Conservation (phyloP, 177 flowering plant species). For the Tripterygium wilfordii region DNA sequence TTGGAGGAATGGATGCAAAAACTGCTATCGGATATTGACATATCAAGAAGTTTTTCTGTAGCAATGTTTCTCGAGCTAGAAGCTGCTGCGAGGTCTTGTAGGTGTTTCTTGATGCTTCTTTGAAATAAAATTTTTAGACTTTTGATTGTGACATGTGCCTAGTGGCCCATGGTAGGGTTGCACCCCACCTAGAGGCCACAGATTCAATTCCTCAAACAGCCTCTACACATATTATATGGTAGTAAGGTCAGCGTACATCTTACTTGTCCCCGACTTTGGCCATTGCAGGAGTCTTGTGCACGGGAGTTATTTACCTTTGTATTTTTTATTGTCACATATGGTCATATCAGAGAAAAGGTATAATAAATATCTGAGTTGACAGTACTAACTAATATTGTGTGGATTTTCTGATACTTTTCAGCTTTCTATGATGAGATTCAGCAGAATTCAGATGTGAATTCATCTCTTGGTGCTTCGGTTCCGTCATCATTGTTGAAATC, state of each 20-base stretch:
- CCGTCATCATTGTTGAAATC: slow-evolving; percentile 29
- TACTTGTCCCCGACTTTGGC: too few species aligned
- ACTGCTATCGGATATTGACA: slow-evolving; percentile 79
- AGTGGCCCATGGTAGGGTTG: too few species aligned
- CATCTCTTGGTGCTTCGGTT: slow-evolving; percentile 23
- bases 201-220: too few species aligned
- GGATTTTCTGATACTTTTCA: slow-evolving; percentile 24
- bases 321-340: too few species aligned
- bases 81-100: slow-evolving; percentile 97
- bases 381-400: neutral
- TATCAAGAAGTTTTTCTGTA: slow-evolving; percentile 76
- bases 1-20: slow-evolving; percentile 94
- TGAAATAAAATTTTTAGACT: neutral
- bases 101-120: slow-evolving; percentile 27
- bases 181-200: too few species aligned
- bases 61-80: slow-evolving; percentile 97
- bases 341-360: too few species aligned
- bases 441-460: slow-evolving; percentile 24
- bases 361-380: neutral
- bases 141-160: neutral
- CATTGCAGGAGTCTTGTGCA: too few species aligned
- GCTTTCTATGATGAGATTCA: slow-evolving; percentile 59
- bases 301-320: too few species aligned
- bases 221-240: too few species aligned
- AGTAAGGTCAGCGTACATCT: too few species aligned